A percentile compares a stretch with the other conserved stretches of the same genome.
Evolutionary conservation across 2,329 filamentous ascomycete genomes (phyloP).

Genomic region (Paramyrothecium sp.): DNA sequence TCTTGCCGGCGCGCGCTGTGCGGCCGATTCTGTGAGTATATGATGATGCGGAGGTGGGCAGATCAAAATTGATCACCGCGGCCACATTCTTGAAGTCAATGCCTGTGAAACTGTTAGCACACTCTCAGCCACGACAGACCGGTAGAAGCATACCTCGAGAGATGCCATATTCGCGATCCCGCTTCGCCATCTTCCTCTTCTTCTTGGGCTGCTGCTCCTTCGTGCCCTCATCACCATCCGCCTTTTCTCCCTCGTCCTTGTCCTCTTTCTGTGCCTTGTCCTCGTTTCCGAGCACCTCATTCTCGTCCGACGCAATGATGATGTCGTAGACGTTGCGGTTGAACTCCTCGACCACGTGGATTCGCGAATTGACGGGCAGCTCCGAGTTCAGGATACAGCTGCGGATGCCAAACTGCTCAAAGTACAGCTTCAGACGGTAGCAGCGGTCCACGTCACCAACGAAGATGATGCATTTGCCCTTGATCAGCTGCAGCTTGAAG

Average conservation of each 20-base stretch:
- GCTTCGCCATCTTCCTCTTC: constrained; percentile 50
- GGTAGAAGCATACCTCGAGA: constrained; percentile 62
- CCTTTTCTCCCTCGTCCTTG: constrained; percentile 44
- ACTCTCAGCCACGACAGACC: neutral
- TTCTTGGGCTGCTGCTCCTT: constrained; percentile 21
- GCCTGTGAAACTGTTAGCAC: constrained; percentile 21
- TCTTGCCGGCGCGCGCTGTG: constrained; percentile 86
- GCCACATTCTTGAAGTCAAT: constrained; percentile 97
- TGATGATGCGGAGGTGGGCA: constrained; percentile 82
- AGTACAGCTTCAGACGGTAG: constrained; percentile 89
- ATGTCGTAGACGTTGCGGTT: constrained; percentile 97
- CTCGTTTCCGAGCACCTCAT: constrained; percentile 74
- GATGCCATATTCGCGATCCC: constrained; percentile 89
- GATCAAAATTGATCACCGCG: constrained; percentile 94
- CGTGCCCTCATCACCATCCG: constrained; percentile 17
- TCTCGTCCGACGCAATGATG: constrained; percentile 92
- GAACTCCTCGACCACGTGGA: constrained; percentile 96
- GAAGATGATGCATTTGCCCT: constrained; percentile 75
- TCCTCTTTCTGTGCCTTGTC: constrained; percentile 42
- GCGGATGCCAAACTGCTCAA: constrained; percentile 95
- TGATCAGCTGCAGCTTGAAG: constrained; percentile 91
- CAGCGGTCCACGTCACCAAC: constrained; percentile 84
- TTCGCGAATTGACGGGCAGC: constrained; percentile 84
- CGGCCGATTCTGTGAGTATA: constrained; percentile 97
- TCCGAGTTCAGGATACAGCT: constrained; percentile 94